phyloP scores from a whole-genome alignment of 371 early-diverging fungal species.

The Mortierella sp. region DNA sequence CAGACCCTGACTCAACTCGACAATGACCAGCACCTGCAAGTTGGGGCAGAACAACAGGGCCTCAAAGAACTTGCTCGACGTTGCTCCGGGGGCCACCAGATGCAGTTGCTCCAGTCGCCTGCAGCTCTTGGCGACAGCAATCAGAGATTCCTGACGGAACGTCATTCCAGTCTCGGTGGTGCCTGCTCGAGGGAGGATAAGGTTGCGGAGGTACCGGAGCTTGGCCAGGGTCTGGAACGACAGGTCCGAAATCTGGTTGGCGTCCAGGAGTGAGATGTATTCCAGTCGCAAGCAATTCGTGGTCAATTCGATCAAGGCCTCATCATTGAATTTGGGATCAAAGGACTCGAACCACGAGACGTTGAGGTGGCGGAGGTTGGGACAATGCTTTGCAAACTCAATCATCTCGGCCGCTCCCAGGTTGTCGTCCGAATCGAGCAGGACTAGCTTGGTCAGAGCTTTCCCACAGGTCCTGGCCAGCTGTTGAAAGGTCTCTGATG shows the following conservation, averaged over 20 bases:
- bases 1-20: conserved; percentile 43
- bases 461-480: conserved; percentile 55
- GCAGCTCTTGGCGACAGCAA: conserved; percentile 49
- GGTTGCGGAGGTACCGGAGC: conserved; percentile 50
- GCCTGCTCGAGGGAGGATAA: conserved; percentile 53
- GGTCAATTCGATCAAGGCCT: conserved; percentile 43
- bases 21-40: conserved; percentile 52
- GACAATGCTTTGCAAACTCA: conserved; percentile 52
- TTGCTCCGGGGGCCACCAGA: conserved; percentile 52
- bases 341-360: conserved; percentile 55
- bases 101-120: conserved; percentile 50
- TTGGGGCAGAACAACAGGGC: conserved; percentile 50
- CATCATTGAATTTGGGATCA: conserved; percentile 46
- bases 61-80: conserved; percentile 54
- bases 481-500: conserved; percentile 46
- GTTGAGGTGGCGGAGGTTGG: conserved; percentile 48
- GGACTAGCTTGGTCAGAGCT: conserved; percentile 51
- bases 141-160: conserved; percentile 49
- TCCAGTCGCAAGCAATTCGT: conserved; percentile 46
- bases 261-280: conserved; percentile 56
- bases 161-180: conserved; percentile 38
- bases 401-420: conserved; percentile 46
- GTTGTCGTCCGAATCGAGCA: conserved; percentile 51
- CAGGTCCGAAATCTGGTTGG: conserved; percentile 52
- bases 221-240: conserved; percentile 53